phyloP scores from a whole-genome alignment of 2,329 filamentous ascomycete genomes.

The Pseudocercospora fijiensis region DNA sequence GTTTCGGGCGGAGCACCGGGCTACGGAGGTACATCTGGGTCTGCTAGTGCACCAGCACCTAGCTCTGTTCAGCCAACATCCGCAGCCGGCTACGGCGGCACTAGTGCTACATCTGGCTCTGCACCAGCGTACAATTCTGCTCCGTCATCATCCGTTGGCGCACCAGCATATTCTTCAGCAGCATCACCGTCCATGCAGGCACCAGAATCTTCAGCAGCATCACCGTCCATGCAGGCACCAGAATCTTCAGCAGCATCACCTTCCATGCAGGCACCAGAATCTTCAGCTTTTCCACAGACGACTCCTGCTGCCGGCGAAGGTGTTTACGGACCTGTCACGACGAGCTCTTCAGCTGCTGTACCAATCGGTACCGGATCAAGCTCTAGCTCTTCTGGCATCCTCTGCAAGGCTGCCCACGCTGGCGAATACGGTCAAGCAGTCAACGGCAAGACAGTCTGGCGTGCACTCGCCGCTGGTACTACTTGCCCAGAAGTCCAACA shows the following conservation, averaged over 20 bases:
- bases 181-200: not conserved
- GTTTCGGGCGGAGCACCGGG: conserved; percentile 12
- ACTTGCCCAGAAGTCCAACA: conserved; percentile 37
- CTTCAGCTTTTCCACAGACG: not conserved
- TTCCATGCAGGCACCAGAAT: not conserved
- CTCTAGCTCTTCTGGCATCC: conserved; percentile 29
- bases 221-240: not conserved
- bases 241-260: not conserved
- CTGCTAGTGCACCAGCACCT: conserved; percentile 5
- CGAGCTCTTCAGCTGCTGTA: not conserved
- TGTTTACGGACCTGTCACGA: not conserved
- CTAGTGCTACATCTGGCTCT: conserved; percentile 6
- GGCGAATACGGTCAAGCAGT: conserved; percentile 47
- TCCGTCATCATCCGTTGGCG: not conserved
- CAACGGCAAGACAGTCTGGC: conserved; percentile 44
- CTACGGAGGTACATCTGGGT: conserved; percentile 7
- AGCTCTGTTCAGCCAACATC: conserved; percentile 21
- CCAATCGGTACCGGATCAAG: conserved; percentile 16
- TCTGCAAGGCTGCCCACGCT: conserved; percentile 41
- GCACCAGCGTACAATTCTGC: conserved; percentile 10
- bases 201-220: not conserved
- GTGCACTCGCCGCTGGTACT: conserved; percentile 47
- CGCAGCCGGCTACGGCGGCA: conserved; percentile 14
- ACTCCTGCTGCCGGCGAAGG: not conserved
- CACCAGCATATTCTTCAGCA: not conserved